phyloP scores from a whole-genome alignment of 495 filamentous ascomycete species.

The Lichina pygmaea region DNA sequence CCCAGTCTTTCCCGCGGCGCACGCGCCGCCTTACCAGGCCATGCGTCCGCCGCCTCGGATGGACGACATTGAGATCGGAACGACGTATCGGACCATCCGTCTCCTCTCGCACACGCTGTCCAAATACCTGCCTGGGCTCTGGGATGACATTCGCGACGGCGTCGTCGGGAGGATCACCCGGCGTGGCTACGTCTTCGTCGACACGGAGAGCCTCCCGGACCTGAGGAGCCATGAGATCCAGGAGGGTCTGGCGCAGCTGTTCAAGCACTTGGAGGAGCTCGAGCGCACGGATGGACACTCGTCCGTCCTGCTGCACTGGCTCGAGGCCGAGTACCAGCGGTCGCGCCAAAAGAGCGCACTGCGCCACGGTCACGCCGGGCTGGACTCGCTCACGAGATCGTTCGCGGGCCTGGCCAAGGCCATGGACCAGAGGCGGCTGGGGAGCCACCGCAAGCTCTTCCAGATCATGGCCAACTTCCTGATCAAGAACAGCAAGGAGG shows the following conservation, averaged over 20 bases:
- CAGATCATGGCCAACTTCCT: not conserved
- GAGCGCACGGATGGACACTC: not conserved
- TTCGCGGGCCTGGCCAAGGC: not conserved
- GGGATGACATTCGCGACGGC: not conserved
- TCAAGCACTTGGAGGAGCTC: not conserved
- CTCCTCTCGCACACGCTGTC: not conserved
- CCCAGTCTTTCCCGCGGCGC: no score
- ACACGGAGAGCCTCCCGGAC: not conserved
- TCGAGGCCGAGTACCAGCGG: not conserved
- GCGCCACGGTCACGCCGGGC: not conserved
- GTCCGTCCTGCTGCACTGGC: not conserved
- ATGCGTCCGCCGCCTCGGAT: no score
- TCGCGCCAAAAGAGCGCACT: not conserved
- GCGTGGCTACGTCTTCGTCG: not conserved
- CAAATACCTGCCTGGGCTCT: not conserved
- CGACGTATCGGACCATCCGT: not conserved
- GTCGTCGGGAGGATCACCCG: not conserved
- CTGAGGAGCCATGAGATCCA: not conserved
- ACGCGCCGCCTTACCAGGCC: no score
- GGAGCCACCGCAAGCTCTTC: not conserved
- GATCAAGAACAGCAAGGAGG: not conserved
- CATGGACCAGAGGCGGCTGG: not conserved
- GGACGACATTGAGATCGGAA: not conserved
- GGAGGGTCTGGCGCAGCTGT: not conserved
- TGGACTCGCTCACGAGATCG: not conserved